These are phyloP conservation scores for Candida saitoana DNA, from an alignment of 805 yeast genomes.

Conservation along the genomic window DNA sequence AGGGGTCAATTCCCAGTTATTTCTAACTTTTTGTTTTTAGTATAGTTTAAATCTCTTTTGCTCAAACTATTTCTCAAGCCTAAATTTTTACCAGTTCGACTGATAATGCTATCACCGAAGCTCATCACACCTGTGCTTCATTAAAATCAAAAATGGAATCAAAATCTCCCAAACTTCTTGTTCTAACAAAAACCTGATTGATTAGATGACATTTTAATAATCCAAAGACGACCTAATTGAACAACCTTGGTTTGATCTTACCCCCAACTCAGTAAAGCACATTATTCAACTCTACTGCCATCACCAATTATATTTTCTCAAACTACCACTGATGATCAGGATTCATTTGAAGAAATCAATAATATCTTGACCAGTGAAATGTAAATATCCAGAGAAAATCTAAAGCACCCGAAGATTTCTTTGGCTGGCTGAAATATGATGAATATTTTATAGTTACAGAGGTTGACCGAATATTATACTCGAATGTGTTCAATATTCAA, in stretches of 20 bases:
- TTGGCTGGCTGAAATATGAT: no score
- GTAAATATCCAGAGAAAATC: not conserved
- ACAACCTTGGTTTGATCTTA: not conserved
- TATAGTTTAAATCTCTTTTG: not conserved
- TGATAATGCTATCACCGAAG: not conserved
- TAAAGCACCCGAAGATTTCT: no score
- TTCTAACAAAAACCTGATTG: not conserved
- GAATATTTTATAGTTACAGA: no score
- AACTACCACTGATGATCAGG: not conserved
- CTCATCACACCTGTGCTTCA: not conserved
- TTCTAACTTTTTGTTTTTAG: no score
- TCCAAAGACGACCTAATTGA: not conserved
- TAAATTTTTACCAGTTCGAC: not conserved
- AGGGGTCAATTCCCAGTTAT: not conserved
- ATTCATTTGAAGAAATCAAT: not conserved
- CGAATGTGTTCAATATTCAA: no score
- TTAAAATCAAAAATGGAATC: not conserved
- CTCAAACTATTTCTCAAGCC: not conserved
- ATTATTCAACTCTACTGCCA: not conserved
- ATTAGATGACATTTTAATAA: not conserved
- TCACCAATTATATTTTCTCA: not conserved
- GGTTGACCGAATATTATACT: no score
- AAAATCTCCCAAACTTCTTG: not conserved
- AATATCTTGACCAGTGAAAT: not conserved
- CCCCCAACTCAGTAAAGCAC: not conserved